phyloP scores from a whole-genome alignment of 1,139 yeast genomes.

The Suhomyces atakaporum region DNA sequence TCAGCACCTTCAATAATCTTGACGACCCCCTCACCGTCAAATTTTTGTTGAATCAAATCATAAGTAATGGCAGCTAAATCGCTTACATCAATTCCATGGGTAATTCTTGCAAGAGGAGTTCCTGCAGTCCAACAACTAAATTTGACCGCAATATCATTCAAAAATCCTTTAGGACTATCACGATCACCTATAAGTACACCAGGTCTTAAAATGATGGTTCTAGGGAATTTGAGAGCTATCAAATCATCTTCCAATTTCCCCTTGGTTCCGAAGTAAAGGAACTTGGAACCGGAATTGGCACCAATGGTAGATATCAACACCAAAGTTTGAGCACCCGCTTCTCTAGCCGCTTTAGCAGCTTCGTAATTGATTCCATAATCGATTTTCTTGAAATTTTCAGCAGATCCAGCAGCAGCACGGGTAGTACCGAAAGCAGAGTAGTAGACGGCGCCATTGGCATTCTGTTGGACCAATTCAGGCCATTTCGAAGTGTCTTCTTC shows the following conservation, averaged over 20 bases:
- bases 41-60: slow-evolving; percentile 1
- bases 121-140: slow-evolving; percentile 38
- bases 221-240: slow-evolving; percentile 58
- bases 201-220: slow-evolving; percentile 69
- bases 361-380: slow-evolving; percentile 70
- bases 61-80: slow-evolving; percentile 28
- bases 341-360: slow-evolving; percentile 70
- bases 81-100: slow-evolving; percentile 17
- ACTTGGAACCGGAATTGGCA: slow-evolving; percentile 53
- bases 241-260: slow-evolving; percentile 67
- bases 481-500: slow-evolving; percentile 46
- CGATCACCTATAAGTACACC: slow-evolving; percentile 68
- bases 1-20: slow-evolving; percentile 3
- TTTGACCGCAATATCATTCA: slow-evolving; percentile 25
- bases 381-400: slow-evolving; percentile 62
- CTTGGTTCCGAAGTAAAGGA: slow-evolving; percentile 57
- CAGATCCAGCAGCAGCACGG: slow-evolving; percentile 65
- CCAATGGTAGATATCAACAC: slow-evolving; percentile 65
- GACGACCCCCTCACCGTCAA: too few species aligned
- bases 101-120: slow-evolving; percentile 27
- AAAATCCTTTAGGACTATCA: slow-evolving; percentile 40
- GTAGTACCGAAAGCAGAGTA: slow-evolving; percentile 80
- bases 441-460: slow-evolving; percentile 29
- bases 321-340: slow-evolving; percentile 61
- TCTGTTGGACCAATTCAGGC: slow-evolving; percentile 30